phyloP scores from a whole-genome alignment of 345 rosid genomes.

The Aquilaria sinensis region DNA sequence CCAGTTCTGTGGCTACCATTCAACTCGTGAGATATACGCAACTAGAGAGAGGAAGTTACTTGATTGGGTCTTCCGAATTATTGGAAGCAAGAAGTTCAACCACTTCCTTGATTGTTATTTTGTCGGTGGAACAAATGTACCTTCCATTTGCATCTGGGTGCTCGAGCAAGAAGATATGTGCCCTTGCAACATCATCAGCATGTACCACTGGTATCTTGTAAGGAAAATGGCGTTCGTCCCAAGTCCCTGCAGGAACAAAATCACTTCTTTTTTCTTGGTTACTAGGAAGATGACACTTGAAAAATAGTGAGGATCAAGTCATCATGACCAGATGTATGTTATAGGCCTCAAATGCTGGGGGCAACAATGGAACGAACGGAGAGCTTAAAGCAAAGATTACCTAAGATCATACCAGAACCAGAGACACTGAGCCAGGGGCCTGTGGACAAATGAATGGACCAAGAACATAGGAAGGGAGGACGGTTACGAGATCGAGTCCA shows the following conservation, averaged over 20 bases:
- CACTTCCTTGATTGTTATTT: constrained; percentile 15
- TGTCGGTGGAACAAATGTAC: constrained; percentile 27
- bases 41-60: constrained; percentile 4
- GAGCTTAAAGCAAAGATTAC: constrained; percentile 5
- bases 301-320: too few species aligned
- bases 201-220: constrained; percentile 12
- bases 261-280: too few species aligned
- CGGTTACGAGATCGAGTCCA: constrained; percentile 30
- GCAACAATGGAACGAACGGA: background rate
- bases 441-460: constrained; percentile 26
- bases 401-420: constrained; percentile 22
- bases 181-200: too few species aligned
- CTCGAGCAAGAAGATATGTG: constrained; percentile 6
- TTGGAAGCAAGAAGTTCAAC: constrained; percentile 21
- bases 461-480: constrained; percentile 19
- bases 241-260: too few species aligned
- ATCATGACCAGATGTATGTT: too few species aligned
- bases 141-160: constrained; percentile 31
- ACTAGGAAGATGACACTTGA: too few species aligned
- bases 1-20: background rate
- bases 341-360: background rate
- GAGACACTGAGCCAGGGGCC: constrained; percentile 19
- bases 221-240: background rate
- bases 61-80: constrained; percentile 19
- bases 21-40: background rate